These are phyloP conservation scores for Fusarium heterosporum DNA, from an alignment of 2,329 filamentous ascomycete genomes.

Conservation along the genomic window DNA sequence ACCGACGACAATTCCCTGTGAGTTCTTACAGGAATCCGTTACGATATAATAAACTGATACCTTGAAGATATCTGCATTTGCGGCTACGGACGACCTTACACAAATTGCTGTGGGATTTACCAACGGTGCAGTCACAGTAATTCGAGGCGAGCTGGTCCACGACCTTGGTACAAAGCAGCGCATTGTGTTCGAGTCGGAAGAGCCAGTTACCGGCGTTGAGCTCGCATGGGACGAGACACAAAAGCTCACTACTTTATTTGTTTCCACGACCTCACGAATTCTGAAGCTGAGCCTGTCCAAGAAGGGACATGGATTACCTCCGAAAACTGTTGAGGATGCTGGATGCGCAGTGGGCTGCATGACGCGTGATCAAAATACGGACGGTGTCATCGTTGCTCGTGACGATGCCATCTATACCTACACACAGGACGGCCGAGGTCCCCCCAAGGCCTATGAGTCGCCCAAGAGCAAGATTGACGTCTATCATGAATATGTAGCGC, in stretches of 20 bases:
- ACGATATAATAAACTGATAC: conserved; percentile 3
- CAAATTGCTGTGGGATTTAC: conserved; percentile 96
- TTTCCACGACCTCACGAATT: conserved; percentile 90
- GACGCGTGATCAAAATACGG: conserved; percentile 82
- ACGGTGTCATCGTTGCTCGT: conserved; percentile 89
- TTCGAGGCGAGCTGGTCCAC: conserved; percentile 93
- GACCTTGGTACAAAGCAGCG: conserved; percentile 94
- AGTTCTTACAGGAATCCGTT: conserved; percentile 37
- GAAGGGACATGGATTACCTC: conserved; percentile 87
- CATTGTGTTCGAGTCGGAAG: conserved; percentile 95
- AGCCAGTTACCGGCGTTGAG: conserved; percentile 93
- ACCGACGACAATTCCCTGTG: conserved; percentile 91
- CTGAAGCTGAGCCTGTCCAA: conserved; percentile 88
- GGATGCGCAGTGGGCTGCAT: conserved; percentile 97
- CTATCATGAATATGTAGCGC: conserved; percentile 86
- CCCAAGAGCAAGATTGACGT: conserved; percentile 84
- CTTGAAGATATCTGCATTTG: conserved; percentile 82
- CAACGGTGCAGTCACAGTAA: conserved; percentile 92
- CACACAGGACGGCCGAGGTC: conserved; percentile 83
- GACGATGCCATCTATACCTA: conserved; percentile 98
- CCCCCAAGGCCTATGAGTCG: conserved; percentile 91
- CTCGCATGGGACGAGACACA: conserved; percentile 67
- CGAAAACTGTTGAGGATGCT: conserved; percentile 87
- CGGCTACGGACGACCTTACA: conserved; percentile 86
- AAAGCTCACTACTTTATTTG: conserved; percentile 81